Conservation (phyloP, 495 filamentous ascomycete species). For the Annulohypoxylon moriforme region DNA sequence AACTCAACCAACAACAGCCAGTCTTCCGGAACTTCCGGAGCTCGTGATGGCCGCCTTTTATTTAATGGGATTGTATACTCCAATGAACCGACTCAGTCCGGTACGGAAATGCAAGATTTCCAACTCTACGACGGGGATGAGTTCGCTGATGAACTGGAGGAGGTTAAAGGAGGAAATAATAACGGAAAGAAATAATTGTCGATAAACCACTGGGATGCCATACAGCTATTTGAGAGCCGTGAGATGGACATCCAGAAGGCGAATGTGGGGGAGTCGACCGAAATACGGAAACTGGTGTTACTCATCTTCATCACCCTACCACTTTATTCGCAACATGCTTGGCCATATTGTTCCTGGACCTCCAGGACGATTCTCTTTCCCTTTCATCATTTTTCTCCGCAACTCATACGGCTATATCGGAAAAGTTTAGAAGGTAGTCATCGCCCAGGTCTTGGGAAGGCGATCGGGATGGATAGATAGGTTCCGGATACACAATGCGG, state of each 20-base stretch:
- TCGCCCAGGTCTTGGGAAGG: neutral
- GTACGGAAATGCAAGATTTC: neutral
- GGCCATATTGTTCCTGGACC: neutral
- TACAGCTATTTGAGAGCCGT: no score
- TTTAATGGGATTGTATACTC: neutral
- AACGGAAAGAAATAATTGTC: neutral
- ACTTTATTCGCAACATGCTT: neutral
- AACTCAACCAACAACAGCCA: neutral
- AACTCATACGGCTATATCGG: neutral
- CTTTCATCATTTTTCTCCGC: neutral
- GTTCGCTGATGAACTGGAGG: neutral
- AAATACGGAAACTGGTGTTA: no score
- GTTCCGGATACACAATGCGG: neutral
- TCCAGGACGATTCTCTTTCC: neutral
- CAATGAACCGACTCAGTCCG: neutral
- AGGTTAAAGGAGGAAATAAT: neutral
- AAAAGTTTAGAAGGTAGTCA: no score
- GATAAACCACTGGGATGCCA: neutral
- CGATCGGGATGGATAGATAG: neutral
- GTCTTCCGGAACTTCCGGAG: neutral
- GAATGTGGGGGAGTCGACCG: no score
- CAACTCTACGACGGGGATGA: slow-evolving; percentile 9
- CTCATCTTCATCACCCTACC: neutral
- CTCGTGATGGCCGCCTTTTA: neutral
- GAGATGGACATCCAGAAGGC: no score